Evolutionary conservation across 75 land plant genomes (phyloP).

Genomic region (Cryptomeria japonica): DNA sequence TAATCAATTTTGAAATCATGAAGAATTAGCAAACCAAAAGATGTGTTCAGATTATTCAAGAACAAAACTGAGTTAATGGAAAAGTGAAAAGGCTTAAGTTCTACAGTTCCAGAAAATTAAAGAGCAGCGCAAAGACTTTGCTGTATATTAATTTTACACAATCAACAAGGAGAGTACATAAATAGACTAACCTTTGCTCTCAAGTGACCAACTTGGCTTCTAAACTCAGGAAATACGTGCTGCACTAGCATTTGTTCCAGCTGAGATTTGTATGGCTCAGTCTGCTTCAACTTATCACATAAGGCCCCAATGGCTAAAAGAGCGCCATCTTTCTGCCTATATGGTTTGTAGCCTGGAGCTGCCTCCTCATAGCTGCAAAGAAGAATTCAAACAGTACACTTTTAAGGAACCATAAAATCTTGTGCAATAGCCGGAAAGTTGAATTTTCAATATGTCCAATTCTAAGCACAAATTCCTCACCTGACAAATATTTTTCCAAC

Average conservation of each 20-base stretch:
- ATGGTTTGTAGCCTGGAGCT: conserved; percentile 65
- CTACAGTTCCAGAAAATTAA: background rate
- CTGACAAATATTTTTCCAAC: conserved; percentile 85
- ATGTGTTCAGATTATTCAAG: background rate
- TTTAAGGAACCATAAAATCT: conserved; percentile 6
- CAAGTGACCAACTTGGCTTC: conserved; percentile 90
- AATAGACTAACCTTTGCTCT: conserved; percentile 84
- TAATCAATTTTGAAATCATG: background rate
- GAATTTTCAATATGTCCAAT: background rate
- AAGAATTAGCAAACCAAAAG: background rate
- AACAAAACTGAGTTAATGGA: background rate
- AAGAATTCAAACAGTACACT: background rate
- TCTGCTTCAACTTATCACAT: conserved; percentile 90
- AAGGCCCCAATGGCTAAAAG: conserved; percentile 93
- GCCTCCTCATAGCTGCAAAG: conserved; percentile 79
- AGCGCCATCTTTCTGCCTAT: conserved; percentile 96
- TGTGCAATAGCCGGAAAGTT: background rate
- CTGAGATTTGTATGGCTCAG: conserved; percentile 93
- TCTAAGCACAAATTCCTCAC: conserved; percentile 22
- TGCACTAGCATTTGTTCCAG: conserved; percentile 96
- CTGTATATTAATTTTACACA: background rate
- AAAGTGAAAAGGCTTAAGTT: background rate
- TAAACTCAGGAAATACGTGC: conserved; percentile 97
- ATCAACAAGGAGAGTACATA: background rate
- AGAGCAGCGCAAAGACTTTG: background rate